Base-by-base conservation (phyloP, 805 yeast species). In the Kuraishia borneana region DNA sequence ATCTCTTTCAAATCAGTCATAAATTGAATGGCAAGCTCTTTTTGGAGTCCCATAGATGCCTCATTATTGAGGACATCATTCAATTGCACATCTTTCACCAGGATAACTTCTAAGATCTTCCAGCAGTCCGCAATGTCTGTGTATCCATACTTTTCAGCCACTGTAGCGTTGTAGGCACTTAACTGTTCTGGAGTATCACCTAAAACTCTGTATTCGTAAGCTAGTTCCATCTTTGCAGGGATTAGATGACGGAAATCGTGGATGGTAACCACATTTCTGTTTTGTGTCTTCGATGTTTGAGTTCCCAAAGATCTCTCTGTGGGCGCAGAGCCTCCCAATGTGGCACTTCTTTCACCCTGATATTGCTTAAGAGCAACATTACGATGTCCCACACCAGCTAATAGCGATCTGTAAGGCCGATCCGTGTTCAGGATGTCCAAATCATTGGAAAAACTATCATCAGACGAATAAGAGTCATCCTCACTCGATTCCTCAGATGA, bases 161-260 rank as follows among this genome's bases (percentile, higher is more conserved):
- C 78, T 17, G 60, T 57, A 1, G 85, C 74, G 49, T 89, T 88
- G 49, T 80, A 73, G 7, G 61, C 50, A 0, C 94, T 85, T 37
- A 84, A 53, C 21, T 63, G 66, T 33, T 71, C 77, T 0, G 92
- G 81, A 2, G 73, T 45, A 22, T 64, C 79, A 3, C 84, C 85
- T 35, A 73, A 53, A 1, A 82, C 66, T 20, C 74, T 59, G 48
- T 81, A 83, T 36, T 75, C 83, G 27, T 65, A 56, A 0, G 89
- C 92, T 30, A 83, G 50, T 36, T 80, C 80, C 52, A 70, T 66
- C 41, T 80, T 75, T 13, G 87, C 79, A 0, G 95, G 95, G 23
- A 85, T 68, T 32, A 88, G 57, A 47, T 76, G 68, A 16, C 70
- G 59, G 51, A 80, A 79, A 47, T 85, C 89, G 37, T 68, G 61